phyloP scores from a whole-genome alignment of 805 yeast genomes.

The Suhomyces xylopsoci region DNA sequence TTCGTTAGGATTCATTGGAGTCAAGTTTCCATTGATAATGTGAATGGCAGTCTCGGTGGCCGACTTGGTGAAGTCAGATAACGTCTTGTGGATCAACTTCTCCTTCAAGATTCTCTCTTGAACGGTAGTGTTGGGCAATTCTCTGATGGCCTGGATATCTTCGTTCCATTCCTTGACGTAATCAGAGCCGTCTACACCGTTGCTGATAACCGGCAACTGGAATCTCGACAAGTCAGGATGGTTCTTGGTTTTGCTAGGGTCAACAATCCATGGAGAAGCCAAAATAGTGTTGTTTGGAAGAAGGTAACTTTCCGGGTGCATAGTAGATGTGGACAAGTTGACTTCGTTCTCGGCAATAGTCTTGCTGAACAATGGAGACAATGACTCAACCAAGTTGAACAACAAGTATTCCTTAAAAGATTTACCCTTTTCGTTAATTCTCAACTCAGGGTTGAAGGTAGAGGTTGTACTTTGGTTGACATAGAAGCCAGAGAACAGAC shows the following conservation, averaged over 20 bases:
- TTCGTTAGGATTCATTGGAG: constrained; percentile 81
- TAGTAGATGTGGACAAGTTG: constrained; percentile 32
- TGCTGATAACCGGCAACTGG: constrained; percentile 51
- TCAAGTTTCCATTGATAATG: constrained; percentile 67
- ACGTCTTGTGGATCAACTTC: constrained; percentile 63
- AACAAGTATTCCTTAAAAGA: constrained; percentile 48
- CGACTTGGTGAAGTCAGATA: constrained; percentile 70
- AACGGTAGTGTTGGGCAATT: constrained; percentile 56
- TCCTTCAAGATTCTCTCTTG: constrained; percentile 75
- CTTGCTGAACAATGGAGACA: constrained; percentile 61
- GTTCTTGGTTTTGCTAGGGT: constrained; percentile 15
- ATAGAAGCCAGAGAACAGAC: constrained; percentile 75
- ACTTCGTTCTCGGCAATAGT: constrained; percentile 53
- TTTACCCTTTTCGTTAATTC: constrained; percentile 35
- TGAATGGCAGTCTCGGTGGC: constrained; percentile 80
- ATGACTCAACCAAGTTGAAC: constrained; percentile 54
- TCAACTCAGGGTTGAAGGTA: constrained; percentile 66
- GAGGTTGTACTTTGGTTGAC: constrained; percentile 66
- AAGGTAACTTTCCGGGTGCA: constrained; percentile 54
- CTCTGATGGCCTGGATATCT: constrained; percentile 80
- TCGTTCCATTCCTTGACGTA: constrained; percentile 80
- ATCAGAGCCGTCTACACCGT: constrained; percentile 61
- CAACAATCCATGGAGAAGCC: constrained; percentile 77
- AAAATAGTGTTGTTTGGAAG: constrained; percentile 61
- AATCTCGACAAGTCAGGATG: constrained; percentile 59